phyloP scores from a whole-genome alignment of 23 red algal genomes.

The Gracilaria gracilis region DNA sequence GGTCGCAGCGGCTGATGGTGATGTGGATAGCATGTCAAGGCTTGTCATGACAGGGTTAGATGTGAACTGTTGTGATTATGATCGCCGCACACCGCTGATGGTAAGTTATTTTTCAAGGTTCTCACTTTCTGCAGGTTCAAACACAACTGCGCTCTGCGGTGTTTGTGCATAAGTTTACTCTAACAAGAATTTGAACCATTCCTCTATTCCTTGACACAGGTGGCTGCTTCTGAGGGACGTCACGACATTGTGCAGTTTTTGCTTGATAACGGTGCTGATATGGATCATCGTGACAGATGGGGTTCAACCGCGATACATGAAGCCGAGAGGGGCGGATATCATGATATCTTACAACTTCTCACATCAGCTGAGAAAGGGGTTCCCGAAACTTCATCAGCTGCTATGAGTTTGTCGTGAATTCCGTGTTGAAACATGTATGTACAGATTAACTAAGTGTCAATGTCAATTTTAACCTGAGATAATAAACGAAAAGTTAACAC shows the following conservation, averaged over 20 bases:
- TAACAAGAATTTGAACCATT: neutral
- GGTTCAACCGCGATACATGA: conserved; percentile 86
- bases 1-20: conserved; percentile 51
- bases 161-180: neutral
- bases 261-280: conserved; percentile 56
- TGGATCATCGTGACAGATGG: conserved; percentile 74
- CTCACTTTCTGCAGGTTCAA: neutral
- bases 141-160: neutral
- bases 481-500: neutral
- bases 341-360: conserved; percentile 59
- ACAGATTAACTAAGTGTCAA: conserved; percentile 15
- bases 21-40: conserved; percentile 36
- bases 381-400: neutral
- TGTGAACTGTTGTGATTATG: conserved; percentile 82
- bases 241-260: conserved; percentile 71
- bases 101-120: conserved; percentile 38
- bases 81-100: conserved; percentile 78
- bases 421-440: neutral
- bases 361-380: neutral
- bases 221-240: conserved; percentile 85
- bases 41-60: conserved; percentile 55
- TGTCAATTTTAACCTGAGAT: neutral
- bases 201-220: neutral
- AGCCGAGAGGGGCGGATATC: conserved; percentile 68
- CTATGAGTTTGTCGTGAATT: neutral